phyloP scores from a whole-genome alignment of 306 rosid species.

The Quercus glauca region DNA sequence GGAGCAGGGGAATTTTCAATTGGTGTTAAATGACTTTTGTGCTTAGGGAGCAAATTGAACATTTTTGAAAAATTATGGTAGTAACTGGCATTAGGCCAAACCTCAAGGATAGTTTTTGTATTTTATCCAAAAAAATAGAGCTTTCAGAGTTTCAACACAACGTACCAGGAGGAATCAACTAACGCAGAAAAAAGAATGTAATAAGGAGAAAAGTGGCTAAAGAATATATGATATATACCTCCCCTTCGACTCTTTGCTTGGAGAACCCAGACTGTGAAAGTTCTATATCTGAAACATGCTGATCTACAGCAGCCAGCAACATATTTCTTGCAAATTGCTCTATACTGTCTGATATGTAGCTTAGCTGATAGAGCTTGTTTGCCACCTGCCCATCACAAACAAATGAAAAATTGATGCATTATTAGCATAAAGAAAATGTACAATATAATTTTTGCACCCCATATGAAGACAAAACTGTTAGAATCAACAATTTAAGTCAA shows the following conservation, averaged over 20 bases:
- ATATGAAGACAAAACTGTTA: neutral
- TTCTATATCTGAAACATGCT: slow-evolving; percentile 39
- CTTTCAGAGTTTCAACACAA: neutral
- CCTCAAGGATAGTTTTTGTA: too few species aligned
- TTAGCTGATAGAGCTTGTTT: slow-evolving; percentile 89
- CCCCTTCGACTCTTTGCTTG: slow-evolving; percentile 48
- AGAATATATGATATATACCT: slow-evolving; percentile 32
- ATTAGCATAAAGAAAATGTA: slow-evolving; percentile 2
- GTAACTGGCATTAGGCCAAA: too few species aligned
- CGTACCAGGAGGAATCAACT: slow-evolving; percentile 1
- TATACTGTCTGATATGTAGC: slow-evolving; percentile 67
- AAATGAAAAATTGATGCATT: slow-evolving; percentile 8
- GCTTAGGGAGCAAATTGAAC: too few species aligned
- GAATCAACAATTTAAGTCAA: slow-evolving; percentile 5
- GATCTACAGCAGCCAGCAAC: slow-evolving; percentile 72
- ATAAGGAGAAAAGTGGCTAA: neutral
- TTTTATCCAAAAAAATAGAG: too few species aligned
- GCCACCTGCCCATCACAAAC: slow-evolving; percentile 62
- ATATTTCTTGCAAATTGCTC: slow-evolving; percentile 73
- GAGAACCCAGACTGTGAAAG: slow-evolving; percentile 48
- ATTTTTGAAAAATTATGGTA: too few species aligned
- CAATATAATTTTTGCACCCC: slow-evolving; percentile 7
- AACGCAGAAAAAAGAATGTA: neutral
- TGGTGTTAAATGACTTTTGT: too few species aligned
- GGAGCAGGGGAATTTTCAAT: too few species aligned